Base-by-base conservation (phyloP, 2,329 filamentous ascomycete species). In the Talaromyces sp. region DNA sequence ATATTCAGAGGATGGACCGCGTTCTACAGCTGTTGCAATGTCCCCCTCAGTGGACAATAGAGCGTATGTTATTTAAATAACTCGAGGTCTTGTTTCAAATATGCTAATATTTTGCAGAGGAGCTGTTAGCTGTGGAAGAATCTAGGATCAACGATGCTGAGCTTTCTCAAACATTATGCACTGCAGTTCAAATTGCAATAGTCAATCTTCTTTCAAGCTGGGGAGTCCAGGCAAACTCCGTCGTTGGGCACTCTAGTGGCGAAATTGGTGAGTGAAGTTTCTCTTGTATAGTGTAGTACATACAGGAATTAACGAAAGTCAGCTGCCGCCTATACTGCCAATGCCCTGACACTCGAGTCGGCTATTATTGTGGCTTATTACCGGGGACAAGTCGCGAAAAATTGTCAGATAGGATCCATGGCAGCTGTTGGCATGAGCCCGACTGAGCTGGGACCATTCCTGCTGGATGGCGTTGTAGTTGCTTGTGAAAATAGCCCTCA, bases 231-330 rank as follows among this genome's bases (percentile, higher is more conserved):
- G 70, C 76, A 5, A 30, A 55, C 5, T 72, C 70, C 2, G 76
- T 78, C 0, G 72, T 79, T 3, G 79, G 80, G 10, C 80, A 82
- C 65, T 81, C 78, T 0, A 77, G 75, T 0, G 80, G 80, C 8
- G 80, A 82, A 64, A 82, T 82, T 30, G 78, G 75, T 47, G 8
- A 47, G 42, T 23, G n/a, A 47, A 4, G 16, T 23, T 23, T 23
- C n/a, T 47, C 42, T 3, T 1, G 12, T 5, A n/a, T 47, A n/a
- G 3, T 4, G 2, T 47, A n/a, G n/a, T 8, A 47, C 9, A 16
- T 47, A 3, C 42, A 10, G 16, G 42, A 1, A 5, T 23, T 47
- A 47, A 47, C 18, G 6, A 47, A 18, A 47, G 18, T 47, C 33
- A 47, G 42, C 42, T 23, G 42, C 54, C 10, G 54, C 54, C 18